These are phyloP conservation scores for Logfia minima DNA, from an alignment of 129 eudicot genomes.

Conservation along the genomic window DNA sequence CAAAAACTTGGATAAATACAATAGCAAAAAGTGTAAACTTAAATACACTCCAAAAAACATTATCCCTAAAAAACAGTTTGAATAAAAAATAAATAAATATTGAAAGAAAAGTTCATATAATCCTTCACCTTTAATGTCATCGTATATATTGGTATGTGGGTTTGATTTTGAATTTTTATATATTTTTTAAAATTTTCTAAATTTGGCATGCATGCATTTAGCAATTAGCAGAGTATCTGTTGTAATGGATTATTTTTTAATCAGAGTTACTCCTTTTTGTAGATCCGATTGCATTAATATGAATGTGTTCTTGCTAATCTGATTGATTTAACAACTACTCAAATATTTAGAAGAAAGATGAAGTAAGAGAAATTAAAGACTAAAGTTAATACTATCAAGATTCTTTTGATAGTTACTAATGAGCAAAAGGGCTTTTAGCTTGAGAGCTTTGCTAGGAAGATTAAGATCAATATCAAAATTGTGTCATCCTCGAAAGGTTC, in stretches of 20 bases:
- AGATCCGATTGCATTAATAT: not conserved
- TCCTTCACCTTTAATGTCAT: not conserved
- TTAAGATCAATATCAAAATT: not conserved
- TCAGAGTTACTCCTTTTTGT: not conserved
- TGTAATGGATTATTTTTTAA: not conserved
- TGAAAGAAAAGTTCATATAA: no score
- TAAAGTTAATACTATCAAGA: no score
- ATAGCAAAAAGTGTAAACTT: no score
- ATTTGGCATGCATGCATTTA: not conserved
- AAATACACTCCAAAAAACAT: no score
- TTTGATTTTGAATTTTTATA: not conserved
- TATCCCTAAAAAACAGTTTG: no score
- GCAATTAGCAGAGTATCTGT: not conserved
- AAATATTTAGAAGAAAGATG: not conserved
- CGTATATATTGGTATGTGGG: not conserved
- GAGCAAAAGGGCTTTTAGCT: not conserved
- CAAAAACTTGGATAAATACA: no score
- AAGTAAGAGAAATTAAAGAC: slow-evolving; percentile 3
- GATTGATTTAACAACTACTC: not conserved
- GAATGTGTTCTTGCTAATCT: not conserved
- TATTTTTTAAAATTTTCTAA: not conserved
- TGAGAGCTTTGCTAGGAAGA: not conserved
- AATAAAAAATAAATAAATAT: no score
- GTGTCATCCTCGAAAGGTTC: not conserved
- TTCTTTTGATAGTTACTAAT: not conserved